Evolutionary conservation across 768 basidiomycete genomes (phyloP), one percentile per base, ranked within the genome.

Genomic region (Calocera viscosa): DNA sequence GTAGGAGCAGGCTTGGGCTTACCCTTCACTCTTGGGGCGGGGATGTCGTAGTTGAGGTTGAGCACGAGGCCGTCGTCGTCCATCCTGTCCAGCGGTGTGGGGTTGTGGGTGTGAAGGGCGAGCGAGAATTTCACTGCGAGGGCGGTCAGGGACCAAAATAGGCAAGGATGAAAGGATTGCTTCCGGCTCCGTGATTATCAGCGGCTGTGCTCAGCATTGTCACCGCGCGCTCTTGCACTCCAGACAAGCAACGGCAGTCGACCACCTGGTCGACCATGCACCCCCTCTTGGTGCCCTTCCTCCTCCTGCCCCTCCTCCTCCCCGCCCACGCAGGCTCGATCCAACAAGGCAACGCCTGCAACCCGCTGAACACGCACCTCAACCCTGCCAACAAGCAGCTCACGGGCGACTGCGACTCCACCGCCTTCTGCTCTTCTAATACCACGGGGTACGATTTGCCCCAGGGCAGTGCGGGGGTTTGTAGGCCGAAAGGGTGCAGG

Each of bases 381-480:
- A 84, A 89, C 73, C 74, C 79, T 16, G 86, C 86, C 68, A 90
- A 90, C 22, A 89, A 83, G 75, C 86, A 90, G 73, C 87, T 92
- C 76, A 83, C 81, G 76, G 82, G 82, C 69, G 88, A 93, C 73
- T 93, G 92, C 77, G 84, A 88, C 74, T 78, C 84, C 0, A 79
- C 81, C 67, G 86, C 80, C 16, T 91, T 82, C 76, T 94, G 90
- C 75, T 80, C 82, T 11, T 73, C 77, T 1, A 73, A 47, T 19
- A 17, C 79, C 60, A 78, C 80, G 41, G 75, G 74, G n/a, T 94
- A 91, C 76, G 76, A 80, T 24, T 19, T 47, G 19, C 43, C 43
- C 8, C 5, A 24, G 8, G 43, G 43, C 19, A 47, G 19, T 7
- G 43, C 19, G 43, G 43, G 43, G 8, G 43, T 47, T 7, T 47